These are phyloP conservation scores for Epithele typhae DNA, from an alignment of 768 basidiomycete species.

Conservation along the genomic window DNA sequence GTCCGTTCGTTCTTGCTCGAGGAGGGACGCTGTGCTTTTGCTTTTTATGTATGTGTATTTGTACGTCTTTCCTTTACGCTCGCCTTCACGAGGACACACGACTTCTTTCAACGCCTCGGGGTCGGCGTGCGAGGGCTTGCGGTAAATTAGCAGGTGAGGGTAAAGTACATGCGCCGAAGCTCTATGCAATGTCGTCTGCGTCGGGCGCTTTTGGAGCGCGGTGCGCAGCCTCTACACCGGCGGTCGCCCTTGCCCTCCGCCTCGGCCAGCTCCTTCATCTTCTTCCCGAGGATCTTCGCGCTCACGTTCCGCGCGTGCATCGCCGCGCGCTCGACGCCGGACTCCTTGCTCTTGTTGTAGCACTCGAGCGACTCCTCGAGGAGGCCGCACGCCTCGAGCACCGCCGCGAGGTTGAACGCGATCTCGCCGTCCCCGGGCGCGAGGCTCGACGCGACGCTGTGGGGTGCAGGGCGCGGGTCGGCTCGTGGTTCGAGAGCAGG, in stretches of 20 bases:
- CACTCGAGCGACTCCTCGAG: conserved; percentile 76
- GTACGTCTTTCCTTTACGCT: not conserved
- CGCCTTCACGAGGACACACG: no score
- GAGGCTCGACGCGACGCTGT: conserved; percentile 79
- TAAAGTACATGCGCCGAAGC: not conserved
- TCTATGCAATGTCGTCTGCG: not conserved
- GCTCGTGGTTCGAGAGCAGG: conserved; percentile 25
- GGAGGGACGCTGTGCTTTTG: not conserved
- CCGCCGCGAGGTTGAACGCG: conserved; percentile 87
- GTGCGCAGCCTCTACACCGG: not conserved
- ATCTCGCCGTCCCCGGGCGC: conserved; percentile 89
- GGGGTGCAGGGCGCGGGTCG: not conserved
- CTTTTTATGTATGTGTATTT: not conserved
- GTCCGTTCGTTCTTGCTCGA: not conserved
- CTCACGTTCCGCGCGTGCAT: conserved; percentile 84
- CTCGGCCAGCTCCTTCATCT: conserved; percentile 46
- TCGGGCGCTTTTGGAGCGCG: not conserved
- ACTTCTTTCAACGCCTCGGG: no score
- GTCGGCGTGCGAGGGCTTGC: not conserved
- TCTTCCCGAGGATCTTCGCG: conserved; percentile 72
- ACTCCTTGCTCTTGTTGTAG: conserved; percentile 75
- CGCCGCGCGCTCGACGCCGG: conserved; percentile 77
- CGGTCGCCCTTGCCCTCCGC: conserved; percentile 2
- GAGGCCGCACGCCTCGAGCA: conserved; percentile 78
- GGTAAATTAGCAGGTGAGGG: not conserved